phyloP scores from a whole-genome alignment of 1,284 basidiomycete species.

The Tilletia caries region DNA sequence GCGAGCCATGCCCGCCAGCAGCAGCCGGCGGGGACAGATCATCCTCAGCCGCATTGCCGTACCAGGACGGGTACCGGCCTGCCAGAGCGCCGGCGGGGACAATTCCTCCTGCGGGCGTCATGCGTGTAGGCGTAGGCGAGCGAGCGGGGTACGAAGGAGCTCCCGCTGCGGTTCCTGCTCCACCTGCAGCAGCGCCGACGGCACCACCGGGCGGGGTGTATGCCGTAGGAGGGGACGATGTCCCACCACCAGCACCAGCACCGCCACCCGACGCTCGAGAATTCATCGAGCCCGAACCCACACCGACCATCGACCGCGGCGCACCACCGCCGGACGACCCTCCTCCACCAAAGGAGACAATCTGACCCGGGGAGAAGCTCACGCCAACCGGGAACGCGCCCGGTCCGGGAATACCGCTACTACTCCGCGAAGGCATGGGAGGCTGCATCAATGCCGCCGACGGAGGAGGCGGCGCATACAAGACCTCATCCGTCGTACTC shows the following conservation, averaged over 20 bases:
- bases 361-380: slow-evolving; percentile 11
- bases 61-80: slow-evolving; percentile 11
- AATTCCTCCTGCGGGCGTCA: not conserved
- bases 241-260: not conserved
- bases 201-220: too few relatives aligned
- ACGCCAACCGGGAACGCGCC: slow-evolving; percentile 5
- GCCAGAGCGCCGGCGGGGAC: not conserved
- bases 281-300: not conserved
- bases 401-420: not conserved
- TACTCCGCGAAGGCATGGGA: not conserved
- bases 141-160: not conserved
- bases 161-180: too few relatives aligned
- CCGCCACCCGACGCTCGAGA: not conserved
- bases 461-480: not conserved
- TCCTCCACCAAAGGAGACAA: slow-evolving; percentile 10
- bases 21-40: not conserved
- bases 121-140: not conserved
- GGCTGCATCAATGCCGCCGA: not conserved
- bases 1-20: too few relatives aligned
- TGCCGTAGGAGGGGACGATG: not conserved
- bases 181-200: too few relatives aligned
- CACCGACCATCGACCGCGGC: not conserved
- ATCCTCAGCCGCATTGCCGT: not conserved
- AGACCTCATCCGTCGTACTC: too few relatives aligned
- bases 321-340: not conserved